phyloP scores from a whole-genome alignment of 2,329 filamentous ascomycete species.

The Phialocephala subalpina region DNA sequence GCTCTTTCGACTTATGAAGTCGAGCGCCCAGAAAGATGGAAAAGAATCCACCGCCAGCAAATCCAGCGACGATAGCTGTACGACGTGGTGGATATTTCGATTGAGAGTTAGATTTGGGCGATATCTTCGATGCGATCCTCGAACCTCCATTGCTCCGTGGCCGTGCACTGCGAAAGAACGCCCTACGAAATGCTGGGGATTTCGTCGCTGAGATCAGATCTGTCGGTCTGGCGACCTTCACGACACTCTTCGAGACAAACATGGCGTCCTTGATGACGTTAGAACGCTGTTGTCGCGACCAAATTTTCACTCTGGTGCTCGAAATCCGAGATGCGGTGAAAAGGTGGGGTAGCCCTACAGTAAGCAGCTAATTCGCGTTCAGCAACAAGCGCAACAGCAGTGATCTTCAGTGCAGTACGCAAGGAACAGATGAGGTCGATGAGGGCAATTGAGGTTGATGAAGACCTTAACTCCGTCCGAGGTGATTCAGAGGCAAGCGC shows the following conservation, averaged over 20 bases:
- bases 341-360: slow-evolving; percentile 10
- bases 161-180: neutral
- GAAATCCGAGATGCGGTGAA: slow-evolving; percentile 3
- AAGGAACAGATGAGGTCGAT: too few species aligned
- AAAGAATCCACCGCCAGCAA: neutral
- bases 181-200: neutral
- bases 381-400: neutral
- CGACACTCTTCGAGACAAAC: neutral
- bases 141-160: neutral
- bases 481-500: neutral
- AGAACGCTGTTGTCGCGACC: neutral
- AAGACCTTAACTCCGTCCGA: neutral
- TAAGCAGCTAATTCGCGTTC: neutral
- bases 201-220: neutral
- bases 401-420: too few species aligned
- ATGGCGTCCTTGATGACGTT: neutral
- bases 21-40: neutral
- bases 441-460: neutral
- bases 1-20: neutral
- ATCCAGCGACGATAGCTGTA: neutral
- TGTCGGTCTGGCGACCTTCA: neutral
- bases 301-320: neutral
- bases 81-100: slow-evolving; percentile 6
- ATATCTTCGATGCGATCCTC: neutral
- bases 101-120: neutral